Conservation (phyloP, 176 grass and related monocot species). For the Zoysia japonica region DNA sequence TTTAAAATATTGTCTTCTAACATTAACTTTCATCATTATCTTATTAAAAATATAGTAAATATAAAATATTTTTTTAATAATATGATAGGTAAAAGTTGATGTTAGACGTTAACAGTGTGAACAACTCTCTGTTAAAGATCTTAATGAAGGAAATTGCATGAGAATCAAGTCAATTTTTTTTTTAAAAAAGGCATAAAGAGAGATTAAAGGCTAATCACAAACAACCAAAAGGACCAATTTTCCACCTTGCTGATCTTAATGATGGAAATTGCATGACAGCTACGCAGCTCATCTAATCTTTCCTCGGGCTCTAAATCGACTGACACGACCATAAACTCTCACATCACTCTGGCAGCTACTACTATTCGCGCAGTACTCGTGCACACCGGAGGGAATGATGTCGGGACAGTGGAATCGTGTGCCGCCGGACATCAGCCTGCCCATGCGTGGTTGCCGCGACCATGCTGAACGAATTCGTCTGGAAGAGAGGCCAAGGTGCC, state of each 20-base stretch:
- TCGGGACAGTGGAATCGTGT: not conserved
- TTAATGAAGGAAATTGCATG: too few species aligned
- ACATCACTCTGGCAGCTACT: conserved; percentile 14
- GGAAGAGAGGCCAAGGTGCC: not conserved
- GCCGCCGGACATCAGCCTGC: not conserved
- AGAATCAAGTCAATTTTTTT: too few species aligned
- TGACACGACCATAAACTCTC: not conserved
- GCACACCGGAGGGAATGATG: not conserved
- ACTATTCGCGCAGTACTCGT: not conserved
- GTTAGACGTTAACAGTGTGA: too few species aligned
- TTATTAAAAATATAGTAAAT: too few species aligned
- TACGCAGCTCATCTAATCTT: not conserved
- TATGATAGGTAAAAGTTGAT: too few species aligned
- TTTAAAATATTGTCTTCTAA: too few species aligned
- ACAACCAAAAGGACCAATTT: not conserved
- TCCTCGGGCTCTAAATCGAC: not conserved
- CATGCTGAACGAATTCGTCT: not conserved
- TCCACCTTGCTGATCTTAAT: not conserved
- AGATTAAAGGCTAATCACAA: not conserved
- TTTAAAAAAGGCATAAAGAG: not conserved
- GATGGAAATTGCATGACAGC: not conserved
- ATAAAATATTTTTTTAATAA: too few species aligned
- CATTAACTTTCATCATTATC: too few species aligned
- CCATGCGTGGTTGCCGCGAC: not conserved
- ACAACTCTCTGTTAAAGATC: too few species aligned